Conservation (phyloP, 495 filamentous ascomycete genomes). For the Halenospora varia region DNA sequence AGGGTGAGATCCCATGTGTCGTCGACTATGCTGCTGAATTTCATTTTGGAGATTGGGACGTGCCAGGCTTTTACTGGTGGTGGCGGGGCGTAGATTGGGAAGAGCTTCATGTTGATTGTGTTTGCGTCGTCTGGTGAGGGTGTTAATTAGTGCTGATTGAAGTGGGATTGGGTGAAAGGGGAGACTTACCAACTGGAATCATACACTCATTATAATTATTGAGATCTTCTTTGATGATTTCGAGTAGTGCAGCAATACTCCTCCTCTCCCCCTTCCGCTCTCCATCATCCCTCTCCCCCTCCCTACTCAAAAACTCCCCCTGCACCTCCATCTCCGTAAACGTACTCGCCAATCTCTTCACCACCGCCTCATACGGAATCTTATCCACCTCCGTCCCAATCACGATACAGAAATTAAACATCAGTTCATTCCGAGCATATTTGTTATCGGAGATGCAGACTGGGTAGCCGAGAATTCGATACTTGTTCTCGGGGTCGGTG, state of each 20-base stretch:
- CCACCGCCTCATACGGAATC: conserved; percentile 68
- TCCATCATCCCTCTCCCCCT: too few species aligned
- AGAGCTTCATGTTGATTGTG: conserved; percentile 94
- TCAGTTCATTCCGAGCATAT: conserved; percentile 91
- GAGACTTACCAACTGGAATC: conserved; percentile 76
- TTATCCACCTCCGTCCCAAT: conserved; percentile 58
- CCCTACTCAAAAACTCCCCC: conserved; percentile 65
- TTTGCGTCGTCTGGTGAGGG: conserved; percentile 87
- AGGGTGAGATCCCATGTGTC: conserved; percentile 91
- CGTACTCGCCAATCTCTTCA: conserved; percentile 75
- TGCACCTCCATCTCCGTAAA: conserved; percentile 89
- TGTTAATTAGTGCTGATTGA: too few species aligned
- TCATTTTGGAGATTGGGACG: conserved; percentile 85
- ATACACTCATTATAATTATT: conserved; percentile 98
- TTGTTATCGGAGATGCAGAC: conserved; percentile 73
- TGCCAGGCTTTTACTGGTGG: conserved; percentile 78
- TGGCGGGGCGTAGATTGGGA: conserved; percentile 75
- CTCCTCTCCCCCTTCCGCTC: too few species aligned
- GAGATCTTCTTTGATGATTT: conserved; percentile 89
- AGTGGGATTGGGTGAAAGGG: too few species aligned
- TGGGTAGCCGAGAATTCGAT: conserved; percentile 82
- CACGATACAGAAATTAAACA: conserved; percentile 94
- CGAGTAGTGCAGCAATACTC: conserved; percentile 79
- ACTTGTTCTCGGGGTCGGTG: conserved; percentile 61
- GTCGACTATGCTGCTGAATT: conserved; percentile 57